Conservation (phyloP, 1,139 yeast genomes). For the Candida dubliniensis region DNA sequence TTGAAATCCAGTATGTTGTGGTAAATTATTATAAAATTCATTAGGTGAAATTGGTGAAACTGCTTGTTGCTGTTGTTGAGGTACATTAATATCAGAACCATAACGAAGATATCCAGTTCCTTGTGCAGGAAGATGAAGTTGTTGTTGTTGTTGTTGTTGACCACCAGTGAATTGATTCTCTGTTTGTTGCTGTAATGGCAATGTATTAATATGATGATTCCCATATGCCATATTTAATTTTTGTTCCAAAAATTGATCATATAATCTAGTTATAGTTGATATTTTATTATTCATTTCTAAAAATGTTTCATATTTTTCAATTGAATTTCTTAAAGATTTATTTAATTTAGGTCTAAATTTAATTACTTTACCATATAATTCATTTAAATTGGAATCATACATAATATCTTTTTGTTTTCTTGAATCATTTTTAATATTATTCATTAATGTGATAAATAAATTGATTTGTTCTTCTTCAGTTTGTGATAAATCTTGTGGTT, state of each 20-base stretch:
- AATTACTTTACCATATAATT: slow-evolving; percentile 62
- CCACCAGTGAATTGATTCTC: slow-evolving; percentile 2
- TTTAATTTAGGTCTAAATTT: slow-evolving; percentile 76
- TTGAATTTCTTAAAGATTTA: slow-evolving; percentile 59
- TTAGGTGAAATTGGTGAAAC: background rate
- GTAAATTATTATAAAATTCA: slow-evolving; percentile 2
- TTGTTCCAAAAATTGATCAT: slow-evolving; percentile 76
- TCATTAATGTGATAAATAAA: slow-evolving; percentile 67
- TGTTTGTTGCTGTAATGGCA: slow-evolving; percentile 3
- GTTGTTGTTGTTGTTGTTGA: slow-evolving; percentile 1
- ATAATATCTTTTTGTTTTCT: slow-evolving; percentile 49
- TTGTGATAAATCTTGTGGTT: slow-evolving; percentile 45
- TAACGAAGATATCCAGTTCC: slow-evolving; percentile 9
- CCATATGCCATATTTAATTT: slow-evolving; percentile 55
- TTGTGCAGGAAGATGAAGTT: slow-evolving; percentile 6
- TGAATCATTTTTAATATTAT: slow-evolving; percentile 51
- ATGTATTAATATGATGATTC: slow-evolving; percentile 10
- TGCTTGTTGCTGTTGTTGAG: background rate
- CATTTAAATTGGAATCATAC: slow-evolving; percentile 62
- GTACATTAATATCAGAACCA: background rate
- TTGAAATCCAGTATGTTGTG: slow-evolving; percentile 4
- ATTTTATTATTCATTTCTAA: slow-evolving; percentile 82
- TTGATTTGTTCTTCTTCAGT: slow-evolving; percentile 69
- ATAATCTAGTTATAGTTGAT: slow-evolving; percentile 72
- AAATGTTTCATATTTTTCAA: slow-evolving; percentile 65